Evolutionary conservation across 495 filamentous ascomycete species (phyloP), one percentile per base, ranked within the genome.

Genomic region (Podospora pseudoanserina): DNA sequence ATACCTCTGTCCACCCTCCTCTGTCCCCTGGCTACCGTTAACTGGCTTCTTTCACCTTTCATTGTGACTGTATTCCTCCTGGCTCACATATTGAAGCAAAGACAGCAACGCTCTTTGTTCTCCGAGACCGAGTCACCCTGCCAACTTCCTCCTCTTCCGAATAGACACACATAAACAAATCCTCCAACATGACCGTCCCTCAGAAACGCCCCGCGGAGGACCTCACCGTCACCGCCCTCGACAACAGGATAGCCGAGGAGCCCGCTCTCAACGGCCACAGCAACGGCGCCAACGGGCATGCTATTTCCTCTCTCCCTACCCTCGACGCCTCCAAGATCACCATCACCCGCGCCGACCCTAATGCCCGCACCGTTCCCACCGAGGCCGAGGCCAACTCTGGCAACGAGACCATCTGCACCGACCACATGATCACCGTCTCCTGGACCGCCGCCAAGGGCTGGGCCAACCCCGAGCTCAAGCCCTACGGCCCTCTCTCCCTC

Each of bases 381-480:
- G 85, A 85, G 49, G 86, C 82, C 4, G 73, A 81, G 39, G 76
- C 81, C 60, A 76, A 78, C 71, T 74, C 82, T 64, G 77, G 79
- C 44, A 75, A 70, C 60, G 75, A 82, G 63, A 86, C 87, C 63
- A 80, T 90, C 76, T 92, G 89, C 82, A 94, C 92, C 60, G 93
- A 97, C 78, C 92, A 97, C 83, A 96, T 96, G 94, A 85, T 96
- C 67, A 91, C 89, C 53, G 89, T 82, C 60, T 77, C 79, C 39
- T 97, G 94, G 93, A 89, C 86, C 19, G 79, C 74, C 5, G 72
- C 75, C 53, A 76, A 76, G 18, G 94, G 94, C 70, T 97, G 94
- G 94, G 81, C 83, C 18, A 85, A 87, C 0, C 94, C 94, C 16
- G 85, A 92, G 68, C 81, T 97, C 57, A 87, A 86, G 71, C 92